phyloP scores from a whole-genome alignment of 345 rosid genomes.

The Corymbia maculata region DNA sequence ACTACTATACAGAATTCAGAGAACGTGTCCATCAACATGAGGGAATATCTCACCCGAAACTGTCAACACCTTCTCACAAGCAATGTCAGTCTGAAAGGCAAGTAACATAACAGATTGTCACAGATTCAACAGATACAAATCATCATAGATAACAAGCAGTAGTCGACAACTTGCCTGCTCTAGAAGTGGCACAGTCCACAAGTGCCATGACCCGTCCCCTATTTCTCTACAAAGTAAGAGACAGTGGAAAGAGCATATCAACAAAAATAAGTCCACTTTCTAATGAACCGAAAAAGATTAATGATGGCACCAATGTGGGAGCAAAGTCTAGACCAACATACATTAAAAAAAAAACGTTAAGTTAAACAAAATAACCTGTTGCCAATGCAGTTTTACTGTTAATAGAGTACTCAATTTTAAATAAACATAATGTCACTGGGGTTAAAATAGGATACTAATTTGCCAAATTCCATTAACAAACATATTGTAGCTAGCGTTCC shows the following conservation, averaged over 20 bases:
- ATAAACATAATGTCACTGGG: not conserved
- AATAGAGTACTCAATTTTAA: not conserved
- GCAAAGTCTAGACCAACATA: not conserved
- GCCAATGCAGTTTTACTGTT: not conserved
- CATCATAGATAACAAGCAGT: not conserved
- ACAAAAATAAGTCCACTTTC: not conserved
- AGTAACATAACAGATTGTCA: not conserved
- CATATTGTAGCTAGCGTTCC: not conserved
- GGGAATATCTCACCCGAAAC: slow-evolving; percentile 4
- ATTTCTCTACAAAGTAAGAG: slow-evolving; percentile 38
- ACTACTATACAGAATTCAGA: fast-evolving
- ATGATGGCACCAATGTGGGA: not conserved
- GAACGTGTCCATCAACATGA: not conserved
- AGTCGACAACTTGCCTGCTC: slow-evolving; percentile 40
- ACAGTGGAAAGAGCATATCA: not conserved
- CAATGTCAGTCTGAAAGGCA: slow-evolving; percentile 56
- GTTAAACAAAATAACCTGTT: not conserved
- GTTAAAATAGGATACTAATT: not conserved
- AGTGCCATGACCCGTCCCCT: slow-evolving; percentile 84
- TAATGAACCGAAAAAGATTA: not conserved
- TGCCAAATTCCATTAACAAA: not conserved
- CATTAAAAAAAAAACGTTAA: not conserved
- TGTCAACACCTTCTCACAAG: slow-evolving; percentile 65
- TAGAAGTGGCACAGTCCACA: slow-evolving; percentile 70
- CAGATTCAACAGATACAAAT: not conserved